Conservation (phyloP, 495 filamentous ascomycete species). For the Tuber calosporum region DNA sequence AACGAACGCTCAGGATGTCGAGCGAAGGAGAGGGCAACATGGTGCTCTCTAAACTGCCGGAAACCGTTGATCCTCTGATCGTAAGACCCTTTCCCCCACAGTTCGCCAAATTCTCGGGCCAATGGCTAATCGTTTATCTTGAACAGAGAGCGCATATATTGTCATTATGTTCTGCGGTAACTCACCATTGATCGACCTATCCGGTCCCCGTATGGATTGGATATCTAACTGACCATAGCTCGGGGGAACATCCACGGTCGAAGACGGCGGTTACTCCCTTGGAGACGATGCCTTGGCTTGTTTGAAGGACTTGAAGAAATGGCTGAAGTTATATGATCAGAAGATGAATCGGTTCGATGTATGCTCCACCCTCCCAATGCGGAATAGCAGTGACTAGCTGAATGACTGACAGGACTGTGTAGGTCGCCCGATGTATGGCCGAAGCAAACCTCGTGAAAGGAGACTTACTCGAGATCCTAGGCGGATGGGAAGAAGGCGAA, state of each 20-base stretch:
- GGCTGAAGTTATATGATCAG: slow-evolving; percentile 91
- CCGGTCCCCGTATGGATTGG: background rate
- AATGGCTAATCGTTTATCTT: slow-evolving; percentile 10
- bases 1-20: background rate
- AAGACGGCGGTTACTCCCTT: slow-evolving; percentile 74
- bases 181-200: background rate
- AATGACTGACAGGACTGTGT: slow-evolving; percentile 1
- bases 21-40: background rate
- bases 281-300: slow-evolving; percentile 90
- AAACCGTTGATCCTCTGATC: slow-evolving; percentile 32
- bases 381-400: background rate
- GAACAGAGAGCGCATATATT: slow-evolving; percentile 29
- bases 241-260: slow-evolving; percentile 73
- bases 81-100: slow-evolving; percentile 7
- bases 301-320: slow-evolving; percentile 84
- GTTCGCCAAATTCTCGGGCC: background rate
- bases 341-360: slow-evolving; percentile 93
- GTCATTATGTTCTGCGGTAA: slow-evolving; percentile 32
- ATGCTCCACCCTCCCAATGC: background rate
- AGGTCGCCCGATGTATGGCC: slow-evolving; percentile 69
- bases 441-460: slow-evolving; percentile 87
- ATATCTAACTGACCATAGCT: slow-evolving; percentile 47
- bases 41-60: slow-evolving; percentile 5
- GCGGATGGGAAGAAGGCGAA: slow-evolving; percentile 61
- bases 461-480: slow-evolving; percentile 84